Base-by-base conservation (phyloP, 2,329 filamentous ascomycete genomes). In the Ophioceras dolichostomum region DNA sequence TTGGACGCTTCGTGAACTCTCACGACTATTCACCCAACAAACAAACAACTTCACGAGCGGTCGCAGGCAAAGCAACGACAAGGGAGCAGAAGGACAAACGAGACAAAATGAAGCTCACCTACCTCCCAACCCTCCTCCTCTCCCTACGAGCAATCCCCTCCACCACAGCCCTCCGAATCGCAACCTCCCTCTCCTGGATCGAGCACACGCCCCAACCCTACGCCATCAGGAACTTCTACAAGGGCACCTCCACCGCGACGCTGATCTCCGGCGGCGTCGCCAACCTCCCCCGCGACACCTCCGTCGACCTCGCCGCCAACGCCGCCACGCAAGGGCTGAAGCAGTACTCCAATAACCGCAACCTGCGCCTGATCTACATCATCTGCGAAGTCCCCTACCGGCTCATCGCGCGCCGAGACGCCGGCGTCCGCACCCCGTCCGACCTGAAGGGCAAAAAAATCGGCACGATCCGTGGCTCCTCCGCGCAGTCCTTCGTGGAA, bases 301-400 rank as follows among this genome's bases (percentile, higher is more conserved):
- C 36, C 27, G 41, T 56, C 31, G 55, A 57, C 40, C 46, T 58
- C 2, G 56, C 48, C 12, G 49, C 46, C 33, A 58, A 58, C 39
- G 53, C 55, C 28, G 55, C 57, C 40, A 58, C 55, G 2, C 55
- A 58, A 37, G 53, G 50, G 3, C 53, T 58, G 10, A 47, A 47
- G 6, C 49, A 55, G 32, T 57, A 49, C 39, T 51, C 41, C 28
- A 39, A 34, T 12, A 49, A 56, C 47, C 47, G 40, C 22, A 54
- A 56, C 42, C 37, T 53, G 13, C 50, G 56, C 9, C 47, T 50
- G 22, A 51, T 58, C 33, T 49, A 53, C 40, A 52, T 51, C 34
- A 47, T 55, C 14, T 52, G 45, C 20, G 52, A 56, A 32, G 55
- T 55, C 17, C 46, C 49, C 32, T 58, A 58, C 45, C 53, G 55